A percentile compares a stretch with the other conserved stretches of the same genome.
Evolutionary conservation across 1,139 yeast genomes (phyloP).

Genomic region (Diutina neorugosa): DNA sequence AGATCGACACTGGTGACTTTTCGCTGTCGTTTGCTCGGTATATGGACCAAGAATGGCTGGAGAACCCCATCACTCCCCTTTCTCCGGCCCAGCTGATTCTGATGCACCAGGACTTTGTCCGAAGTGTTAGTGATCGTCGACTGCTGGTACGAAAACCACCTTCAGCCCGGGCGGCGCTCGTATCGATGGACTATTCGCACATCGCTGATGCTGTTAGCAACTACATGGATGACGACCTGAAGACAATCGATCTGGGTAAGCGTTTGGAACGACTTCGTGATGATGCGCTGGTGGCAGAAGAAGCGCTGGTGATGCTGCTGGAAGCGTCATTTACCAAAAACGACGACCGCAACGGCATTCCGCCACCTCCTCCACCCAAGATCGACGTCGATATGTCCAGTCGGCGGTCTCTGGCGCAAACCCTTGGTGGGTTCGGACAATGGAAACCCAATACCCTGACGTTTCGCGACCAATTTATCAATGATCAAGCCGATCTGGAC

Average conservation of each 20-base stretch:
- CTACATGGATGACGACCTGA: neutral
- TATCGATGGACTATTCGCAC: neutral
- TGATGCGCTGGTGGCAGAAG: neutral
- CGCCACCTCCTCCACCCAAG: neutral
- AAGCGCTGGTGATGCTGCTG: constrained; percentile 2
- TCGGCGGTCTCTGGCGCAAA: neutral
- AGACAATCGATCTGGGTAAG: neutral
- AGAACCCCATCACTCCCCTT: neutral
- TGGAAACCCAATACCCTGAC: constrained; percentile 3
- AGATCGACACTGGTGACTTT: neutral
- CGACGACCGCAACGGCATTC: neutral
- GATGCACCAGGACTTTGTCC: constrained; percentile 3
- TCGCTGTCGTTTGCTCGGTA: neutral
- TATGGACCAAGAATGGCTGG: neutral
- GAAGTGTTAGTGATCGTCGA: neutral
- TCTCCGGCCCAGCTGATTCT: neutral
- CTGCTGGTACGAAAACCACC: neutral
- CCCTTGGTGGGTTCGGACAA: neutral
- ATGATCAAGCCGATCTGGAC: neutral
- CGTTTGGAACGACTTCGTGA: neutral
- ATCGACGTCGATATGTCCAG: neutral
- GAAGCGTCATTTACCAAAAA: neutral
- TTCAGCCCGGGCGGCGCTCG: neutral
- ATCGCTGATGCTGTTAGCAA: constrained; percentile 1
- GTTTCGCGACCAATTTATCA: neutral